Evolutionary conservation across 768 basidiomycete genomes (phyloP).

Genomic region (Collybia sordida): DNA sequence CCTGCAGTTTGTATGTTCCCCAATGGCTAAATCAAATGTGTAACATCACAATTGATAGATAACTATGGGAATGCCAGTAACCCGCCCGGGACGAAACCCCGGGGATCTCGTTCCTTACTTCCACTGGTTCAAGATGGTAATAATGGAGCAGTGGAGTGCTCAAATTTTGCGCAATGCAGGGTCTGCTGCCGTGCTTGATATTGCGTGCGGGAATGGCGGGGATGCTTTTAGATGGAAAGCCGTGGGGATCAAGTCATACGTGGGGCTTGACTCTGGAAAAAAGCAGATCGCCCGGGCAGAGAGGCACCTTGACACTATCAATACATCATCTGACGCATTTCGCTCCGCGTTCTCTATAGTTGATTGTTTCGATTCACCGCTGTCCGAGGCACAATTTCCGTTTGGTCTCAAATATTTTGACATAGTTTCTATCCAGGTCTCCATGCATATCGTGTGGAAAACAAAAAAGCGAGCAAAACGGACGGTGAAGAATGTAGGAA

Average conservation of each 20-base stretch:
- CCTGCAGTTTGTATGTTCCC: not conserved
- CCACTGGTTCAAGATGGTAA: not conserved
- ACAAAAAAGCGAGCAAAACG: not conserved
- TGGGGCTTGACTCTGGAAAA: not conserved
- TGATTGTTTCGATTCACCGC: not conserved
- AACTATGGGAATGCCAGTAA: not conserved
- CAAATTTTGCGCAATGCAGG: not conserved
- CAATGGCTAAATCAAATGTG: not conserved
- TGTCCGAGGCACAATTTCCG: not conserved
- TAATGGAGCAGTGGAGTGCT: not conserved
- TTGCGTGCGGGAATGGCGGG: not conserved
- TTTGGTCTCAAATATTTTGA: not conserved
- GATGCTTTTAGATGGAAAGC: not conserved
- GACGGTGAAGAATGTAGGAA: not conserved
- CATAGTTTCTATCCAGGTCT: not conserved
- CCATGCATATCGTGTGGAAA: not conserved
- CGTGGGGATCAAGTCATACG: not conserved
- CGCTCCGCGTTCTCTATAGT: not conserved
- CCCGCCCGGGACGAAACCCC: not conserved
- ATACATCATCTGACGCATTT: not conserved
- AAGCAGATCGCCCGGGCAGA: not conserved
- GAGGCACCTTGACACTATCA: too few species aligned
- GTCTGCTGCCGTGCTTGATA: not conserved
- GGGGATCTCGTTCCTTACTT: not conserved
- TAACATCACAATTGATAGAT: not conserved